These are phyloP conservation scores for Gentiana straminea DNA, from an alignment of 257 asterid genomes.

Conservation along the genomic window DNA sequence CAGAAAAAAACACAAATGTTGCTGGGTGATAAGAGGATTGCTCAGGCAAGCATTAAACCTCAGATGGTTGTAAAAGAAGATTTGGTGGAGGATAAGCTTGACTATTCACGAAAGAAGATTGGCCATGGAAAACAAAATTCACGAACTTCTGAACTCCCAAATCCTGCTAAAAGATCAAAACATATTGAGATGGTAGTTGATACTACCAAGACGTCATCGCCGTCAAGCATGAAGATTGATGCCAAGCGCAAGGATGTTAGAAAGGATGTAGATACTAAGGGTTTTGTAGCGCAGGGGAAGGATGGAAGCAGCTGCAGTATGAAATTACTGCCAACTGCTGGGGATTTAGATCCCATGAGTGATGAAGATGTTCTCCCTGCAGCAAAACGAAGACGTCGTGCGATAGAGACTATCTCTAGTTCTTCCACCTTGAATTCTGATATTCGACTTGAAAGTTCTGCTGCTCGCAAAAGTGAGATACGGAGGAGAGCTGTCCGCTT, in stretches of 20 bases:
- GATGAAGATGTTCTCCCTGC: constrained; percentile 74
- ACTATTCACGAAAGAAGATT: constrained; percentile 32
- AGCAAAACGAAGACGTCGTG: constrained; percentile 52
- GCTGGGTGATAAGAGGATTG: constrained; percentile 26
- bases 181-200: constrained; percentile 29
- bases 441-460: constrained; percentile 27
- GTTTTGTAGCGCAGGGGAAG: constrained; percentile 24
- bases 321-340: constrained; percentile 23
- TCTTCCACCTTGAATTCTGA: constrained; percentile 26
- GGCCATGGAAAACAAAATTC: constrained; percentile 33
- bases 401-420: constrained; percentile 26
- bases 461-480: constrained; percentile 23
- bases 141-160: constrained; percentile 19
- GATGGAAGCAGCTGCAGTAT: constrained; percentile 19
- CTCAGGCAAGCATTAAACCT: constrained; percentile 21
- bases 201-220: constrained; percentile 19
- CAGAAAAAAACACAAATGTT: constrained; percentile 29
- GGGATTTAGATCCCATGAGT: constrained; percentile 32
- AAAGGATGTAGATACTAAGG: constrained; percentile 22
- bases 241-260: constrained; percentile 24
- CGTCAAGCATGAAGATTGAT: constrained; percentile 25
- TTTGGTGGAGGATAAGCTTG: constrained; percentile 20
- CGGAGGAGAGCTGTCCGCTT: constrained; percentile 87
- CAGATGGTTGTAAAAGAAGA: constrained; percentile 23
- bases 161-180: constrained; percentile 37